A percentile compares a stretch with the other conserved stretches of the same genome.
Evolutionary conservation across 2,329 filamentous ascomycete species (phyloP).

Genomic region (Claviceps maximensis): DNA sequence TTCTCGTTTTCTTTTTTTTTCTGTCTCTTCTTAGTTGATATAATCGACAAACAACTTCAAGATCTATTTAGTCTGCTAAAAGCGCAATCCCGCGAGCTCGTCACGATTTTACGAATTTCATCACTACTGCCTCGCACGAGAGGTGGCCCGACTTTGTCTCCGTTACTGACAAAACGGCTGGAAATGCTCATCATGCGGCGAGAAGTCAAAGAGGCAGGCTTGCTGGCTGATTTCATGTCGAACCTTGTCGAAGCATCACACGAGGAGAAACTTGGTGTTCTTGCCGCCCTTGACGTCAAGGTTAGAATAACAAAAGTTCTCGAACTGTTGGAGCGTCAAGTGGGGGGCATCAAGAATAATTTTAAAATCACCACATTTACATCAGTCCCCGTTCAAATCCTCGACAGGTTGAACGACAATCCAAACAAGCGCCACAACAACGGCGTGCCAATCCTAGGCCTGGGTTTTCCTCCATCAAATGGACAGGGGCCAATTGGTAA

Average conservation of each 20-base stretch:
- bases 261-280: constrained; percentile 79
- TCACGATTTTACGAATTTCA: constrained; percentile 72
- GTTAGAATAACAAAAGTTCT: constrained; percentile 70
- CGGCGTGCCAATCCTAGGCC: constrained; percentile 26
- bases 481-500: constrained; percentile 28
- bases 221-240: constrained; percentile 90
- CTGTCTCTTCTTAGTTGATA: constrained; percentile 13
- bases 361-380: constrained; percentile 73
- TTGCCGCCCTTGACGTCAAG: constrained; percentile 69
- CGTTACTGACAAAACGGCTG: constrained; percentile 71
- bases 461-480: constrained; percentile 21
- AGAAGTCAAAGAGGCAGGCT: constrained; percentile 66
- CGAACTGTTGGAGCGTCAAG: constrained; percentile 70
- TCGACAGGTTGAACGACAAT: constrained; percentile 36
- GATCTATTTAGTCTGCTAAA: constrained; percentile 71
- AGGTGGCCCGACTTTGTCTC: constrained; percentile 54
- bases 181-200: constrained; percentile 80
- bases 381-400: constrained; percentile 48
- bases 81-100: constrained; percentile 70
- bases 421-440: constrained; percentile 21
- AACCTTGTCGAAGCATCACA: constrained; percentile 79
- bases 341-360: constrained; percentile 72
- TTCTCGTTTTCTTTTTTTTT: neutral
- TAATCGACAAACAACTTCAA: constrained; percentile 46
- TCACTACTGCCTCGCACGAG: constrained; percentile 65